These are phyloP conservation scores for Pichia cephalocereana DNA, from an alignment of 805 yeast genomes.

Conservation along the genomic window DNA sequence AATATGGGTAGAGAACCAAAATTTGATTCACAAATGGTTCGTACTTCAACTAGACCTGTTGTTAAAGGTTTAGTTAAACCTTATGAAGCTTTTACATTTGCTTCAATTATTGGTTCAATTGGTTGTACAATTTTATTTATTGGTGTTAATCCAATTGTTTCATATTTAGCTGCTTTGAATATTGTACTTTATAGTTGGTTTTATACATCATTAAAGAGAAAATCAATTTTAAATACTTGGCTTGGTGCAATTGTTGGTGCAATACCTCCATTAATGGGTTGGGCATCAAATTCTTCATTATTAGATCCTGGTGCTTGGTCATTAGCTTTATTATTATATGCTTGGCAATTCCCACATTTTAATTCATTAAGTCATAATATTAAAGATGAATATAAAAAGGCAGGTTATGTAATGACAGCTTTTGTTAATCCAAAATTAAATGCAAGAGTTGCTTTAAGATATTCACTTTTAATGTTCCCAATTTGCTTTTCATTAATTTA, in stretches of 20 bases:
- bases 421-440: slow-evolving; percentile 85
- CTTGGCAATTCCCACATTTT: slow-evolving; percentile 99
- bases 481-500: slow-evolving; percentile 76
- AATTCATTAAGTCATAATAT: slow-evolving; percentile 85
- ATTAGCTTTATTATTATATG: slow-evolving; percentile 77
- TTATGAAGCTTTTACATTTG: slow-evolving; percentile 70
- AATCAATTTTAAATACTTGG: slow-evolving; percentile 88
- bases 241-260: slow-evolving; percentile 99
- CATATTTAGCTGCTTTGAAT: slow-evolving; percentile 69
- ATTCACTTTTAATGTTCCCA: slow-evolving; percentile 90
- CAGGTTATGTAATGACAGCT: slow-evolving; percentile 98
- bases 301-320: slow-evolving; percentile 93
- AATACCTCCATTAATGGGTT: slow-evolving; percentile 97
- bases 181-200: slow-evolving; percentile 81
- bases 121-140: slow-evolving; percentile 62
- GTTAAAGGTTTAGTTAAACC: slow-evolving; percentile 76
- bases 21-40: slow-evolving; percentile 76
- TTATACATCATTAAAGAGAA: slow-evolving; percentile 84
- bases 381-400: slow-evolving; percentile 77
- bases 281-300: slow-evolving; percentile 86
- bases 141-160: slow-evolving; percentile 85
- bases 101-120: slow-evolving; percentile 57
- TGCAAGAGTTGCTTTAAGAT: slow-evolving; percentile 87
- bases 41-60: slow-evolving; percentile 86
- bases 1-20: slow-evolving; percentile 96